Evolutionary conservation across 129 eudicot species (phyloP), one percentile per base, ranked within the genome.

Genomic region (carrot (Daucus carota)): DNA sequence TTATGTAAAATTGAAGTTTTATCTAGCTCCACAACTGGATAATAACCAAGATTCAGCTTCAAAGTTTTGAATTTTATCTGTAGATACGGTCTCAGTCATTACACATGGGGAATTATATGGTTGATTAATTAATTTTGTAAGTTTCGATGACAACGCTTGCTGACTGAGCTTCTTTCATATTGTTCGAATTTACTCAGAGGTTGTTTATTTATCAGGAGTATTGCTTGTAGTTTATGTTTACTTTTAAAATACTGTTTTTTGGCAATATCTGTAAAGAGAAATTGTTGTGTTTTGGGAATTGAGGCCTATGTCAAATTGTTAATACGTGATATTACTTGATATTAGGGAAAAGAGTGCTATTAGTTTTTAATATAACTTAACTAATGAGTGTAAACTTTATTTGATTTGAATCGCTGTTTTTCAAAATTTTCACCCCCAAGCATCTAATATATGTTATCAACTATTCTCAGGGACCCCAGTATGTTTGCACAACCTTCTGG

Each of bases 401-500:
- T 28, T 38, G 2, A 34, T 70, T 24, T 65, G 41, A 5, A 63
- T 15, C 22, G 70, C 9, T 46, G 8, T 6, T 54, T n/a, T 31
- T 71, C 15, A 46, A 17, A n/a, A 68, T 45, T 52, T 67, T 38
- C 9, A n/a, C 5, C 38, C 33, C 5, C 45, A 2, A 67, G 4
- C n/a, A 20, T 32, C 43, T 82, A 75, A 77, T 34, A 10, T 0
- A 59, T 38, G 33, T 14, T 34, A 46, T 13, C 10, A n/a, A 57
- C 65, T 57, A 24, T 84, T 78, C 72, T 70, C 93, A 94, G 98
- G 98, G 98, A 70, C 97, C 98, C 75, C 98, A 94, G 73, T 94
- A 91, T 62, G 98, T 94, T 34, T 94, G 98, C 87, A 91, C 92
- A 17, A 94, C 86, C 59, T 94, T 94, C 72, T 91, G 96, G 98